Base-by-base conservation (phyloP, 768 basidiomycete genomes). In the Hericium coralloides region DNA sequence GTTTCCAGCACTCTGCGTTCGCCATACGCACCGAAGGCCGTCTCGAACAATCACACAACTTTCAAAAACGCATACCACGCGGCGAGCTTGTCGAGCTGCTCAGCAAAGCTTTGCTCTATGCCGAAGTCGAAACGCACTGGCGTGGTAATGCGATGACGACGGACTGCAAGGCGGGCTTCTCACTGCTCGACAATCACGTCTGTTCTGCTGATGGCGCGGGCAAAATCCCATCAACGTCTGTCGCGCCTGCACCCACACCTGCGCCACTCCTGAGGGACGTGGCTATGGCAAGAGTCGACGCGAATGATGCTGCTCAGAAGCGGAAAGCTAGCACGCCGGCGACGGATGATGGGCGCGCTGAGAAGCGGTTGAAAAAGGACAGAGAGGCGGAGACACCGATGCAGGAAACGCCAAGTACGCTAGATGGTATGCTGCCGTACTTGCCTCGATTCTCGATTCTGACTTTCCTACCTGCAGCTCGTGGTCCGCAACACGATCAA, bases 41-140 rank as follows among this genome's bases (percentile, higher is more conserved):
- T 39, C 76, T 92, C 51, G 85, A 90, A 55, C 77, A 77, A 59
- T 87, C 87, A 2, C 79, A 84, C 48, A 76, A 83, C 60, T 78
- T 84, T 58, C 75, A 79, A 60, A 87, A 85, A 65, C 85, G 88
- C 58, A 84, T 93, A 53, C 85, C 84, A 23, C 82, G 89, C 18
- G 91, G 91, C 12, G 88, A 92, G 66, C 79, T 93, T 23, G 74
- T 91, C 41, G 89, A 92, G 56, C 81, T 92, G 22, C 79, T 93
- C 37, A 79, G 80, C 66, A 92, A 90, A 70, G 83, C 91, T 3
- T 73, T 93, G 17, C 78, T 92, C 10, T 93, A 90, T 62, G 74
- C 78, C 18, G 91, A 93, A 71, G 87, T 88, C 53, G 91, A 93
- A 73, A 79, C 84, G 7, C 91, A 92, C 64, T 92, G 87, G 84